Conservation (phyloP, 108 stramenopile species). For the Cyclostephanos tholiformis region DNA sequence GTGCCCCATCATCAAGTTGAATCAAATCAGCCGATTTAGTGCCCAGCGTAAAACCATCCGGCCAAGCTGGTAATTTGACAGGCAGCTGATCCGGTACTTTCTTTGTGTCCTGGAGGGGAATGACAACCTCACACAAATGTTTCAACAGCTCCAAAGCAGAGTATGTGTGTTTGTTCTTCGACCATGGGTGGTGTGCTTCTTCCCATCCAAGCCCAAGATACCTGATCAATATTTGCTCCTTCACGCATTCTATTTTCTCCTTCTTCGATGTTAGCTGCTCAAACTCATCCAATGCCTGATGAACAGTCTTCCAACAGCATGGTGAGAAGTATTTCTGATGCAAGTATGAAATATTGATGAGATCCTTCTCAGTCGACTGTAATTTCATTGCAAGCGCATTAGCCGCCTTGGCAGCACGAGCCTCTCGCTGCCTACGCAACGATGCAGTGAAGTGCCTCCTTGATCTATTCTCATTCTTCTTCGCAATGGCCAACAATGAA, state of each 20-base stretch:
- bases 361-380: background rate
- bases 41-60: background rate
- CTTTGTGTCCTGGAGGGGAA: background rate
- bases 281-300: conserved; percentile 2
- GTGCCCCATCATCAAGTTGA: background rate
- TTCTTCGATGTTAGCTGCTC: background rate
- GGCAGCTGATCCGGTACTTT: background rate
- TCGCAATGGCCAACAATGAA: background rate
- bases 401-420: background rate
- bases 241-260: background rate
- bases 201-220: conserved; percentile 7
- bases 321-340: background rate
- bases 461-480: background rate
- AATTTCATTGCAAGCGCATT: background rate
- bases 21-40: conserved; percentile 2
- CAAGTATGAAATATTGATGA: background rate
- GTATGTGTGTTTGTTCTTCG: background rate
- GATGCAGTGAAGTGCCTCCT: background rate
- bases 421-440: background rate
- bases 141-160: background rate
- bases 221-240: conserved; percentile 4
- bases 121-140: conserved; percentile 1
- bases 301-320: conserved; percentile 1
- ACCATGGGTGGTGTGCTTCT: background rate
- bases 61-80: background rate